Evolutionary conservation across 306 rosid genomes (phyloP).

Genomic region (Herpetospermum pedunculosum): DNA sequence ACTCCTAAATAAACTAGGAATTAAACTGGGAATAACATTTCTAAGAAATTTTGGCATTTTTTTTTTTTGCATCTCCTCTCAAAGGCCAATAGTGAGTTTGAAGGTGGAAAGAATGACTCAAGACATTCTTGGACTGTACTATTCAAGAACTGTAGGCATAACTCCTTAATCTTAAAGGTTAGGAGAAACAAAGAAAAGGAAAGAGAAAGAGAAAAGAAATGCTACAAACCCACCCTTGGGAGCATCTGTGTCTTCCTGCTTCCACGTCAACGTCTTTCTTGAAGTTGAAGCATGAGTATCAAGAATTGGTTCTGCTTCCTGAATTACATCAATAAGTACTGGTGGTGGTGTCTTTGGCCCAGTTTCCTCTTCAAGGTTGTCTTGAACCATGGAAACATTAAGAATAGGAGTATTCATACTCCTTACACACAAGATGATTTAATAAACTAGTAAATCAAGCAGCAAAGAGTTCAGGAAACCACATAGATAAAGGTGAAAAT

Average conservation of each 20-base stretch:
- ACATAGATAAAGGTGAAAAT: background rate
- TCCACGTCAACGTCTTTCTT: constrained; percentile 36
- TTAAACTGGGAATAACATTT: background rate
- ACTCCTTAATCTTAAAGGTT: background rate
- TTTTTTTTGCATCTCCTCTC: background rate
- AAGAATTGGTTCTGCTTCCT: constrained; percentile 26
- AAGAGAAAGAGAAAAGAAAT: background rate
- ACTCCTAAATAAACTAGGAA: background rate
- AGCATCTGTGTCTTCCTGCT: constrained; percentile 57
- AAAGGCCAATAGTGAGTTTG: background rate
- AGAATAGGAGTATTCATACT: constrained; percentile 18
- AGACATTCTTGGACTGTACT: background rate
- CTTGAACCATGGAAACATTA: constrained; percentile 24
- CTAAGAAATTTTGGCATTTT: background rate
- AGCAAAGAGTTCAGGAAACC: constrained; percentile 9
- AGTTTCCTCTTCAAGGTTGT: constrained; percentile 26
- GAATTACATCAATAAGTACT: constrained; percentile 13
- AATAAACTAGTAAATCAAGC: background rate
- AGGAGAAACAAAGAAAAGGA: too few species aligned
- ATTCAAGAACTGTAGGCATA: background rate
- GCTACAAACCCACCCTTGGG: constrained; percentile 58
- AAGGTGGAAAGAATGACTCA: background rate
- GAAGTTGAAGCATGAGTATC: constrained; percentile 27
- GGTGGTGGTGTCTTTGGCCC: constrained; percentile 21
- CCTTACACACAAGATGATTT: constrained; percentile 32